phyloP scores from a whole-genome alignment of 257 asterid genomes.

The Anisodus acutangulus region DNA sequence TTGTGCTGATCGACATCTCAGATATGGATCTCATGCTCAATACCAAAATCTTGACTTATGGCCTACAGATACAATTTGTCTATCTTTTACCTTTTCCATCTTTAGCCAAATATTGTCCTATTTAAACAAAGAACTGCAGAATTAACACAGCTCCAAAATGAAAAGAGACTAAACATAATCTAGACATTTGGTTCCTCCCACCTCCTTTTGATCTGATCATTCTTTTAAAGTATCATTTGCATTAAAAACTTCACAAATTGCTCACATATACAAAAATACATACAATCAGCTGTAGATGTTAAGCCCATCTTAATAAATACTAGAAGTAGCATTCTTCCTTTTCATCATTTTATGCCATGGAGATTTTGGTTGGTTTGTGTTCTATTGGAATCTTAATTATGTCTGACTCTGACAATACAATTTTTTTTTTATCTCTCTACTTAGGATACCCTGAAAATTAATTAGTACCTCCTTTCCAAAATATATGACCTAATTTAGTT shows the following conservation, averaged over 20 bases:
- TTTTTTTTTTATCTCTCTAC: background rate
- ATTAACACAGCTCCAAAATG: background rate
- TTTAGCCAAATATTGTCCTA: background rate
- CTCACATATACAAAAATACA: background rate
- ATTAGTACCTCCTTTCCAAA: background rate
- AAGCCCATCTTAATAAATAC: background rate
- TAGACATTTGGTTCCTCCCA: background rate
- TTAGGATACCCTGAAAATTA: background rate
- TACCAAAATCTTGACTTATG: background rate
- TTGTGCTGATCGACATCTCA: background rate
- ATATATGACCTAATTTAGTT: background rate
- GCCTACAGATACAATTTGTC: background rate
- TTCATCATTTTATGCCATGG: background rate
- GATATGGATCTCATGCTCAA: conserved; percentile 5
- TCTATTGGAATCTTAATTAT: background rate
- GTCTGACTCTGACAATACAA: background rate
- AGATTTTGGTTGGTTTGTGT: background rate
- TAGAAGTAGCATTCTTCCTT: background rate
- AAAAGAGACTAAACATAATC: background rate
- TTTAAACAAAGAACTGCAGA: background rate
- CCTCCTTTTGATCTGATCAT: background rate
- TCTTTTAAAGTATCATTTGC: background rate
- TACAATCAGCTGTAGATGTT: background rate
- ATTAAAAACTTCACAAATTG: background rate
- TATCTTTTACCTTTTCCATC: background rate